Percentiles rank a stretch among this genome's conserved stretches.
Evolutionary conservation across 2,329 filamentous ascomycete species (phyloP).

Genomic region (Fusarium oligoseptatum): DNA sequence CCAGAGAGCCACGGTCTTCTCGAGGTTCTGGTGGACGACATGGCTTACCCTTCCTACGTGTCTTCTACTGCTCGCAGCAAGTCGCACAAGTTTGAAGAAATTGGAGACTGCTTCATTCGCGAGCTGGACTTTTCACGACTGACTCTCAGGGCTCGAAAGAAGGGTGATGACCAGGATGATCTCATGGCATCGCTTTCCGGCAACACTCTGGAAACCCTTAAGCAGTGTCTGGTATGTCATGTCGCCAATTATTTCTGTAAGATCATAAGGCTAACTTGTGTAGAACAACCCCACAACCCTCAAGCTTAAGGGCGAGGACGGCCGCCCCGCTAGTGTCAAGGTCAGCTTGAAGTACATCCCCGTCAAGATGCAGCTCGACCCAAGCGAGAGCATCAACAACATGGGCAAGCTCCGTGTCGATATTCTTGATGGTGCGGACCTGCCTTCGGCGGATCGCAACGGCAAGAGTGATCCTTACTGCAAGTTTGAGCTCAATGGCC

Average conservation of each 20-base stretch:
- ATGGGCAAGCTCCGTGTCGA: constrained; percentile 97
- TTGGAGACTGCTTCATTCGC: constrained; percentile 94
- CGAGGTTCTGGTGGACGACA: constrained; percentile 94
- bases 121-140: constrained; percentile 97
- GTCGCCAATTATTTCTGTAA: no score
- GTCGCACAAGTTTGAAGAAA: constrained; percentile 85
- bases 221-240: constrained; percentile 81
- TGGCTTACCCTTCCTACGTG: constrained; percentile 89
- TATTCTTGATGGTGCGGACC: constrained; percentile 84
- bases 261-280: constrained; percentile 5
- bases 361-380: constrained; percentile 92
- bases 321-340: constrained; percentile 78
- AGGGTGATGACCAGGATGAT: constrained; percentile 81
- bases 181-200: constrained; percentile 86
- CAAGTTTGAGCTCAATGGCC: constrained; percentile 91
- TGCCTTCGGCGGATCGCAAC: constrained; percentile 95
- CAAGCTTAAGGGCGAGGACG: constrained; percentile 82
- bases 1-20: constrained; percentile 81
- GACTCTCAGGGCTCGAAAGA: constrained; percentile 87
- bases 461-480: constrained; percentile 98
- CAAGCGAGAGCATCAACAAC: constrained; percentile 98
- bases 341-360: constrained; percentile 96
- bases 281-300: constrained; percentile 91
- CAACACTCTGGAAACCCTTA: constrained; percentile 87
- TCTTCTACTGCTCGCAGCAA: constrained; percentile 81